Conservation (phyloP, 2,329 filamentous ascomycete genomes). For the Fonsecaea multimorphosa region DNA sequence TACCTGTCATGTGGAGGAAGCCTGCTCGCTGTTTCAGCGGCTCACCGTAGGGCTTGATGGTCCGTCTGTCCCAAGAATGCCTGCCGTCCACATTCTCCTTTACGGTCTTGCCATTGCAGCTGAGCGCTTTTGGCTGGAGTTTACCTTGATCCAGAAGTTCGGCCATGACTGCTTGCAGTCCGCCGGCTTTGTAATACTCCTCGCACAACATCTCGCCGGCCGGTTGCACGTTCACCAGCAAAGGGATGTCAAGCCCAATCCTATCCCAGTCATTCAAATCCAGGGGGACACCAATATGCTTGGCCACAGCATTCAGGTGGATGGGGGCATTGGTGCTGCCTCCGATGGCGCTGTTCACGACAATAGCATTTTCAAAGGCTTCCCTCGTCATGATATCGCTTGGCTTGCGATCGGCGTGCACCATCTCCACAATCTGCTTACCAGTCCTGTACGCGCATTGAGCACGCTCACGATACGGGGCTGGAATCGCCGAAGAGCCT, state of each 20-base stretch:
- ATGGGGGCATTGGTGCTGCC: constrained; percentile 65
- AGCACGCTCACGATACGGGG: constrained; percentile 56
- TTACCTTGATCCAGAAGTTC: constrained; percentile 58
- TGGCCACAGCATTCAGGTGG: constrained; percentile 61
- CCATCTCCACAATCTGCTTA: constrained; percentile 58
- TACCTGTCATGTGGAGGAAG: constrained; percentile 58
- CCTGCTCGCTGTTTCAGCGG: constrained; percentile 59
- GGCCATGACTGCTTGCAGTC: constrained; percentile 60
- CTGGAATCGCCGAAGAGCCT: constrained; percentile 59
- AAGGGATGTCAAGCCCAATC: constrained; percentile 57
- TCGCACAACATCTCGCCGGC: constrained; percentile 61
- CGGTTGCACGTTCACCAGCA: constrained; percentile 63
- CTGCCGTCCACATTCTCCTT: constrained; percentile 53
- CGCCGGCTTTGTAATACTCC: constrained; percentile 62
- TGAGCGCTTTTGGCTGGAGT: constrained; percentile 52
- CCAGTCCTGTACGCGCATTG: constrained; percentile 59
- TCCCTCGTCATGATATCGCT: constrained; percentile 62
- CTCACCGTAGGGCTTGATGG: constrained; percentile 54
- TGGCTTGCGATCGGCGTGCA: constrained; percentile 56
- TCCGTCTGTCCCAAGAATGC: constrained; percentile 57
- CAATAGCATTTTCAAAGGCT: constrained; percentile 64
- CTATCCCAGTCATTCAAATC: constrained; percentile 62
- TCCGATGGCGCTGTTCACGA: constrained; percentile 61
- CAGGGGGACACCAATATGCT: constrained; percentile 59
- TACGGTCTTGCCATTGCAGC: constrained; percentile 56